phyloP scores from a whole-genome alignment of 441 rosid species.

The Syzygium malaccense region DNA sequence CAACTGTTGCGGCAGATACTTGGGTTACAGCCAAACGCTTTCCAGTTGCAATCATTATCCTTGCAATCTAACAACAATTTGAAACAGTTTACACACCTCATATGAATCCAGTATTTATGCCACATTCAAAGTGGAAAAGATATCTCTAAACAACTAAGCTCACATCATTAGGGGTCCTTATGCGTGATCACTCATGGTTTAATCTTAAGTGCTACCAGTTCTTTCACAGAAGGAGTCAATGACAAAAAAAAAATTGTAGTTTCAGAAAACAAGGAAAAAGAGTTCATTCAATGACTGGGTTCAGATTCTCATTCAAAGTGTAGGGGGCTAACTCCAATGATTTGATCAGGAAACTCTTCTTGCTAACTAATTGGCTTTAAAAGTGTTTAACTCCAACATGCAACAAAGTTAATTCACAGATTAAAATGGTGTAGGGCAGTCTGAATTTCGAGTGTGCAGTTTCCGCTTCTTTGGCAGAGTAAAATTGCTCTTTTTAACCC shows the following conservation, averaged over 20 bases:
- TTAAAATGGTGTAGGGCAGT: not conserved
- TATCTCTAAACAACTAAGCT: not conserved
- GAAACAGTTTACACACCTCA: not conserved
- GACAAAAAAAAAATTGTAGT: not conserved
- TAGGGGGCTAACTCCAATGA: not conserved
- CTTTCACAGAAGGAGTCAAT: not conserved
- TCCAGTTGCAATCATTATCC: slow-evolving; percentile 67
- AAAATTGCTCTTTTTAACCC: not conserved
- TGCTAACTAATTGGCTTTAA: not conserved
- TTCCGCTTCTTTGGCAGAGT: not conserved
- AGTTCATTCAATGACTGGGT: not conserved
- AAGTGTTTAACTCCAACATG: not conserved
- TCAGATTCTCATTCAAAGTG: not conserved
- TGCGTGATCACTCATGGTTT: not conserved
- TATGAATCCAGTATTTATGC: not conserved
- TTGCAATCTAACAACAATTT: slow-evolving; percentile 48
- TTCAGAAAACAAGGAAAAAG: not conserved
- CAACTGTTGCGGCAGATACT: slow-evolving; percentile 21
- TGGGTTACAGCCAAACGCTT: slow-evolving; percentile 44
- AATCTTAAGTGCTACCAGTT: not conserved
- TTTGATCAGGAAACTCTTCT: not conserved
- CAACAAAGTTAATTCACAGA: not conserved
- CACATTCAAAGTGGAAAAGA: not conserved
- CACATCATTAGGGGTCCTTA: not conserved
- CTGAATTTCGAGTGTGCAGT: not conserved